A percentile compares a stretch with the other conserved stretches of the same genome.
phyloP scores from a whole-genome alignment of 768 basidiomycete genomes.

The Hemileccinum impolitum region DNA sequence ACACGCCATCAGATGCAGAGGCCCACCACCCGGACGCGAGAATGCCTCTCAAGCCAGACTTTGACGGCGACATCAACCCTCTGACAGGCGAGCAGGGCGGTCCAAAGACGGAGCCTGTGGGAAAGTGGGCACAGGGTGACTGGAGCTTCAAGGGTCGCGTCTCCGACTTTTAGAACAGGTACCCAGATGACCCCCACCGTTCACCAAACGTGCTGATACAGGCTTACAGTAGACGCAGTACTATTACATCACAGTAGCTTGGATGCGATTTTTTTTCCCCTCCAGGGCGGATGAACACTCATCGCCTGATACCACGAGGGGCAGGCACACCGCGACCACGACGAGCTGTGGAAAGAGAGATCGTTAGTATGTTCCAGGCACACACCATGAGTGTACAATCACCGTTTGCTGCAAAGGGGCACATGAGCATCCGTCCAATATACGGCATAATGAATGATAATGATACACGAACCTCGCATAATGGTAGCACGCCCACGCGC shows the following conservation, averaged over 20 bases:
- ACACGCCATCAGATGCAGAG: conserved; percentile 37
- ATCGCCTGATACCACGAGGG: conserved; percentile 79
- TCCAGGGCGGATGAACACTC: conserved; percentile 29
- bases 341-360: conserved; percentile 52
- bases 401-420: conserved; percentile 68
- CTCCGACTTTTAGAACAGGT: conserved; percentile 65
- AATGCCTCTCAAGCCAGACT: conserved; percentile 56
- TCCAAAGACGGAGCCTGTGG: conserved; percentile 81
- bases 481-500: conserved; percentile 98
- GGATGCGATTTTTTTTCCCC: conserved; percentile 9
- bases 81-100: conserved; percentile 82
- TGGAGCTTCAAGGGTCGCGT: conserved; percentile 92
- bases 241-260: conserved; percentile 8
- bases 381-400: conserved; percentile 17
- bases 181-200: not conserved
- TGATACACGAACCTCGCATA: conserved; percentile 78
- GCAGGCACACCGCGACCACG: conserved; percentile 82
- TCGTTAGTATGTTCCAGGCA: conserved; percentile 12
- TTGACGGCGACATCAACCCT: conserved; percentile 81
- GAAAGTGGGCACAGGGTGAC: conserved; percentile 64
- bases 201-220: not conserved
- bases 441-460: not conserved
- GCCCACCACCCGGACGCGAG: conserved; percentile 69
- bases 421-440: conserved; percentile 14
- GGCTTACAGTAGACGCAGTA: too few relatives aligned